Evolutionary conservation across 176 grass and related monocot genomes (phyloP).

Genomic region (Oryza rufipogon): DNA sequence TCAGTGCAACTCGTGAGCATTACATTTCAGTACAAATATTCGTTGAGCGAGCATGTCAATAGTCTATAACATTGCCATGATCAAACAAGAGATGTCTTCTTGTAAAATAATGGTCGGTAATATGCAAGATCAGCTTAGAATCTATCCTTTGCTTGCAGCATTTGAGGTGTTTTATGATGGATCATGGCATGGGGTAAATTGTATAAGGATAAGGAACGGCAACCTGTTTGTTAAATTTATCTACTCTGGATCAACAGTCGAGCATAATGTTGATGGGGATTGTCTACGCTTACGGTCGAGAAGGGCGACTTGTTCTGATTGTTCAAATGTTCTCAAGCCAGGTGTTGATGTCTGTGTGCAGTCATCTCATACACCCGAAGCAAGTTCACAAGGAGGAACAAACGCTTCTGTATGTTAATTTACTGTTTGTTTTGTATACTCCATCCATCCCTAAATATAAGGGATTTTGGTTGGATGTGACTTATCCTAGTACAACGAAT

Average conservation of each 20-base stretch:
- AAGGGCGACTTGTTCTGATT: slow-evolving; percentile 65
- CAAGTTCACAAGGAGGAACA: slow-evolving; percentile 38
- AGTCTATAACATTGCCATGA: background rate
- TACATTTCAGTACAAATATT: background rate
- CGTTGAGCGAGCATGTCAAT: background rate
- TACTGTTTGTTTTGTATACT: background rate
- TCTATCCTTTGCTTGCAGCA: slow-evolving; percentile 48
- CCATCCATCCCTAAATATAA: no score
- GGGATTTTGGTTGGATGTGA: no score
- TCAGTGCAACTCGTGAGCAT: slow-evolving; percentile 51
- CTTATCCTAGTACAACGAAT: no score
- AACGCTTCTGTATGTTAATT: slow-evolving; percentile 51
- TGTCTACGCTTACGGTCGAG: slow-evolving; percentile 68
- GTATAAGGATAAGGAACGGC: slow-evolving; percentile 69
- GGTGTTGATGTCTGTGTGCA: slow-evolving; percentile 66
- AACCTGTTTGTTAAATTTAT: slow-evolving; percentile 50
- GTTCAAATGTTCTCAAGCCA: slow-evolving; percentile 63
- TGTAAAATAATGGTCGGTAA: background rate
- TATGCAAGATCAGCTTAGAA: background rate
- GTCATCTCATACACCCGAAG: slow-evolving; percentile 37
- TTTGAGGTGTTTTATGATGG: slow-evolving; percentile 78
- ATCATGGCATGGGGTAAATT: slow-evolving; percentile 75
- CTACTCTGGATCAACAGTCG: slow-evolving; percentile 29
- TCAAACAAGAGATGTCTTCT: background rate
- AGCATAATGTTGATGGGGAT: slow-evolving; percentile 53